These are phyloP conservation scores for Hyphopichia burtonii DNA, from an alignment of 1,139 yeast genomes.

Conservation along the genomic window DNA sequence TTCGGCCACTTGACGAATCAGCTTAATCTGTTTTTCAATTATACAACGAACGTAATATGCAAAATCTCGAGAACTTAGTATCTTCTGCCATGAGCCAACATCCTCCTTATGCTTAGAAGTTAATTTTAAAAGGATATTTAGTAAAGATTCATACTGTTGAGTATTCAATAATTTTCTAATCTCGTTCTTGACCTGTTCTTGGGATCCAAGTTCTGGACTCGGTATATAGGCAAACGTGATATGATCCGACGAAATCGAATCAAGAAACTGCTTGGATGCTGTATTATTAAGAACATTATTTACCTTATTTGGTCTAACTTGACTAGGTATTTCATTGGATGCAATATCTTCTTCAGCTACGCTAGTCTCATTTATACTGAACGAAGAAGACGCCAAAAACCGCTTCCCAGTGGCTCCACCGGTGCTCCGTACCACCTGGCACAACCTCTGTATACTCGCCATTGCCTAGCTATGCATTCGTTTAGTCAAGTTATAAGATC, in stretches of 20 bases:
- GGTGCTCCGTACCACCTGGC: neutral
- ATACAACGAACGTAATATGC: constrained; percentile 23
- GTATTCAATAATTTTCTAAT: neutral
- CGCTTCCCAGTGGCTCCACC: neutral
- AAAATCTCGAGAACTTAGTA: neutral
- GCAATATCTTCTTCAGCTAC: neutral
- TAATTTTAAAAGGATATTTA: neutral
- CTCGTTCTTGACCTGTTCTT: neutral
- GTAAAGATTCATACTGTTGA: neutral
- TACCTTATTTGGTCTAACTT: neutral
- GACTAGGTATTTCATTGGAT: no score
- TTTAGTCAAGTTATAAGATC: no score
- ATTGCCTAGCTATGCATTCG: neutral
- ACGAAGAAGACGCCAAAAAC: neutral
- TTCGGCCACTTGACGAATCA: constrained; percentile 10
- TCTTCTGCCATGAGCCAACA: neutral
- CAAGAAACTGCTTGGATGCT: neutral
- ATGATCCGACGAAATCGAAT: neutral
- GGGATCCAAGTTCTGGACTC: neutral
- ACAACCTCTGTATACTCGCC: neutral
- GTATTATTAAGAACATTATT: neutral
- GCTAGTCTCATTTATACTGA: neutral
- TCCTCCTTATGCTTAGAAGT: neutral
- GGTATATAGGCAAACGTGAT: neutral
- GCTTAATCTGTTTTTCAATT: constrained; percentile 21